Conservation (phyloP, 352 stramenopile species). For the Phytophthora melonis region DNA sequence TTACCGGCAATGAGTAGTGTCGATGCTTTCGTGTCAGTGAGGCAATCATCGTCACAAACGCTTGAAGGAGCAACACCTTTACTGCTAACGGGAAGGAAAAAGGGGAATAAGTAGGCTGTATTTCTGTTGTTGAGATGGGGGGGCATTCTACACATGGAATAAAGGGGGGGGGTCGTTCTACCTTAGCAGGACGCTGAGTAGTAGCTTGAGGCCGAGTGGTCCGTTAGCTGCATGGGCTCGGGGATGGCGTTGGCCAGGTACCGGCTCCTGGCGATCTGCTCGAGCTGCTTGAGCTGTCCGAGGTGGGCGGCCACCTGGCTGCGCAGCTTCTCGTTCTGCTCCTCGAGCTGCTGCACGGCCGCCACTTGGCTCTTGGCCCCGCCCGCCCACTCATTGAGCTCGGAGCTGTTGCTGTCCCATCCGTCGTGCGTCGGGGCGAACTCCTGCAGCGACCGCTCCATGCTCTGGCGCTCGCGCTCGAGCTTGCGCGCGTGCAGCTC, state of each 20-base stretch:
- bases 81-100: not conserved
- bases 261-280: conserved; percentile 23
- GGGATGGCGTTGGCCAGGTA: conserved; percentile 20
- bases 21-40: not conserved
- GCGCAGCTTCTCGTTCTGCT: conserved; percentile 55
- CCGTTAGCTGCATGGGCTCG: conserved; percentile 12
- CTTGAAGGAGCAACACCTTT: too few relatives aligned
- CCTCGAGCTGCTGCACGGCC: conserved; percentile 34
- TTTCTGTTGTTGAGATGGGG: not conserved
- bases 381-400: conserved; percentile 17
- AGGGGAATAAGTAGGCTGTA: conserved; percentile 15
- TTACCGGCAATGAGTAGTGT: not conserved
- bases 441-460: not conserved
- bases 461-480: conserved; percentile 18
- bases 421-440: not conserved
- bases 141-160: not conserved
- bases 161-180: conserved; percentile 7
- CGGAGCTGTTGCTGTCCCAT: not conserved
- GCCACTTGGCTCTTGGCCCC: conserved; percentile 26
- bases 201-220: conserved; percentile 1
- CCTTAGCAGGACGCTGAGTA: conserved; percentile 26
- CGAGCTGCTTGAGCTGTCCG: conserved; percentile 37
- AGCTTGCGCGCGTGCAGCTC: conserved; percentile 35
- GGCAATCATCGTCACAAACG: not conserved
- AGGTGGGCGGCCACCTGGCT: conserved; percentile 35